Conservation (phyloP, 1,284 basidiomycete genomes). For the Ustilago curta region DNA sequence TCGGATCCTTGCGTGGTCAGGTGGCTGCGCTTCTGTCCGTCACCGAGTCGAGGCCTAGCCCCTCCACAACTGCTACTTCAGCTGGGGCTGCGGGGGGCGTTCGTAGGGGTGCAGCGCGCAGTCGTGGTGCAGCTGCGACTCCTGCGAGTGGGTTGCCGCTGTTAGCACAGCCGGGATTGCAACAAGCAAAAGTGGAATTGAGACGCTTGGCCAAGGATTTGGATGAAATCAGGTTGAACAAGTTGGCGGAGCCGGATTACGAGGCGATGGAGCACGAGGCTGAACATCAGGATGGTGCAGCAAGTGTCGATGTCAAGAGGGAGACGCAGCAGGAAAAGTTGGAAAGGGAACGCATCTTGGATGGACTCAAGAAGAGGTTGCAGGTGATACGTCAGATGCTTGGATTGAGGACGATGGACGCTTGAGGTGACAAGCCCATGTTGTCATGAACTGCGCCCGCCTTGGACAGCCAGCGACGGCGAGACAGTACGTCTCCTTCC, state of each 20-base stretch:
- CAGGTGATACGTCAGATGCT: slow-evolving; percentile 13
- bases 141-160: slow-evolving; percentile 9
- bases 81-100: neutral
- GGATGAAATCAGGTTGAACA: slow-evolving; percentile 17
- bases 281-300: slow-evolving; percentile 29
- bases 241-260: slow-evolving; percentile 48
- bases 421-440: neutral
- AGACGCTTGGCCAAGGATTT: slow-evolving; percentile 17
- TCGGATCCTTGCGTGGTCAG: slow-evolving; percentile 79
- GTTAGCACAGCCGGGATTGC: slow-evolving; percentile 11
- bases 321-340: slow-evolving; percentile 18
- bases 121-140: slow-evolving; percentile 1
- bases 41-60: slow-evolving; percentile 6
- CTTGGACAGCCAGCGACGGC: neutral
- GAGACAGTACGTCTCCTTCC: slow-evolving; percentile 19
- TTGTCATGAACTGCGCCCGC: too few relatives aligned
- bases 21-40: slow-evolving; percentile 75
- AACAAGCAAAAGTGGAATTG: slow-evolving; percentile 19
- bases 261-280: slow-evolving; percentile 56
- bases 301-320: neutral
- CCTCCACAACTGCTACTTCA: neutral
- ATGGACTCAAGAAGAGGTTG: slow-evolving; percentile 13
- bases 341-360: slow-evolving; percentile 15
- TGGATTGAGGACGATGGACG: slow-evolving; percentile 6
- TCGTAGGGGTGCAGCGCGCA: slow-evolving; percentile 4